These are phyloP conservation scores for Eucalyptus regnans DNA, from an alignment of 345 rosid species.

Conservation along the genomic window DNA sequence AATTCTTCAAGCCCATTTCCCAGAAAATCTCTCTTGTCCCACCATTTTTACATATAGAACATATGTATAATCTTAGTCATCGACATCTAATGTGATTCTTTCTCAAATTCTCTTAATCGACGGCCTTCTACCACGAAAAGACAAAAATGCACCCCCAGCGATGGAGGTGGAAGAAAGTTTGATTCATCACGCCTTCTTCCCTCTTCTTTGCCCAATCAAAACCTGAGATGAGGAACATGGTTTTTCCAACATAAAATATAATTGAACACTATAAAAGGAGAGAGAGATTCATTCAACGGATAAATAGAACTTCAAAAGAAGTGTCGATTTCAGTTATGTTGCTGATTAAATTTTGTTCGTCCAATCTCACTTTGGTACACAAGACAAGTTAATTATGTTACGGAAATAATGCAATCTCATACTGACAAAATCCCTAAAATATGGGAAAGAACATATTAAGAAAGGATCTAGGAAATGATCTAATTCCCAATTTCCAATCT, in stretches of 20 bases:
- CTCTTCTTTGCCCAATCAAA: background rate
- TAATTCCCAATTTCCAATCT: too few relatives aligned
- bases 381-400: too few relatives aligned
- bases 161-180: background rate
- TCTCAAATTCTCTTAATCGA: background rate
- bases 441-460: too few relatives aligned
- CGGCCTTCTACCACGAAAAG: background rate
- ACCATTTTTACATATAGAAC: background rate
- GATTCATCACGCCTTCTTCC: background rate
- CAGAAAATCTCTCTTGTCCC: background rate
- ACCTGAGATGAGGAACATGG: background rate
- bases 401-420: too few relatives aligned
- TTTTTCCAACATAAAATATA: rapidly evolving
- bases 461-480: too few relatives aligned
- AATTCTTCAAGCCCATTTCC: background rate
- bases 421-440: too few relatives aligned
- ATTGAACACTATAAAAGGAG: background rate
- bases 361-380: too few relatives aligned
- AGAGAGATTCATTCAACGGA: too few relatives aligned
- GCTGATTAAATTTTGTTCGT: too few relatives aligned
- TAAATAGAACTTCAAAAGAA: too few relatives aligned
- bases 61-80: background rate
- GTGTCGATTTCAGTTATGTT: too few relatives aligned
- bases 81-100: background rate
- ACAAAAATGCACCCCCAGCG: too few relatives aligned